phyloP scores from a whole-genome alignment of 306 rosid genomes.

The Trifolium subterraneum region DNA sequence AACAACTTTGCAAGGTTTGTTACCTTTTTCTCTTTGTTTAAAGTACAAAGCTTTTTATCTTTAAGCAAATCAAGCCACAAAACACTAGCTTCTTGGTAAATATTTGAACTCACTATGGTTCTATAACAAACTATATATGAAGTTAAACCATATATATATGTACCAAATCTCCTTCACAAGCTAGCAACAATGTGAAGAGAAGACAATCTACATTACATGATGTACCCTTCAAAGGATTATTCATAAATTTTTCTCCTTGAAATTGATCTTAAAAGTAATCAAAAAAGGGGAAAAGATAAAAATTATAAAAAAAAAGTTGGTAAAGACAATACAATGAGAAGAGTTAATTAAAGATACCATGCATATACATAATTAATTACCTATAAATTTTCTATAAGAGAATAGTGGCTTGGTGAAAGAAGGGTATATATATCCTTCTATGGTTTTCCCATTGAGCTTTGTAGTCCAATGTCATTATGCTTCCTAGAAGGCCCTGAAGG shows the following conservation, averaged over 20 bases:
- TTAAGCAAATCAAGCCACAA: conserved; percentile 29
- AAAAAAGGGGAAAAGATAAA: neutral
- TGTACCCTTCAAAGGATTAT: conserved; percentile 9
- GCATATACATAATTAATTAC: conserved; percentile 36
- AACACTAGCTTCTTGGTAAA: conserved; percentile 12
- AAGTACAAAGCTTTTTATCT: conserved; percentile 36
- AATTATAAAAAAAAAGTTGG: no score
- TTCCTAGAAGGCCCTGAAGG: conserved; percentile 88
- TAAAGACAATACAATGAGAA: conserved; percentile 1
- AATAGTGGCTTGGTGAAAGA: neutral
- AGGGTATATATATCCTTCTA: conserved; percentile 22
- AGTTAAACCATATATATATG: conserved; percentile 26
- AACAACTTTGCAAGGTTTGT: conserved; percentile 10
- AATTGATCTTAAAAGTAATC: conserved; percentile 32
- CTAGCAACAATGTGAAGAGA: neutral
- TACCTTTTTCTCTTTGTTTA: conserved; percentile 26
- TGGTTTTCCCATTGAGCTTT: conserved; percentile 58
- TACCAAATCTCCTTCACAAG: conserved; percentile 1
- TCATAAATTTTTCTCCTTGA: conserved; percentile 32
- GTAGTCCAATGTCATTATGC: conserved; percentile 71
- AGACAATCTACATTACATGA: neutral
- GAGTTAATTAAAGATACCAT: conserved; percentile 12
- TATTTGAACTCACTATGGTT: conserved; percentile 8
- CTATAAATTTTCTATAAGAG: conserved; percentile 8
- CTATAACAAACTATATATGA: conserved; percentile 22